A percentile compares a stretch with the other conserved stretches of the same genome.
These are phyloP conservation scores for Fremontodendron californicum DNA, from an alignment of 345 rosid genomes.

Conservation along the genomic window DNA sequence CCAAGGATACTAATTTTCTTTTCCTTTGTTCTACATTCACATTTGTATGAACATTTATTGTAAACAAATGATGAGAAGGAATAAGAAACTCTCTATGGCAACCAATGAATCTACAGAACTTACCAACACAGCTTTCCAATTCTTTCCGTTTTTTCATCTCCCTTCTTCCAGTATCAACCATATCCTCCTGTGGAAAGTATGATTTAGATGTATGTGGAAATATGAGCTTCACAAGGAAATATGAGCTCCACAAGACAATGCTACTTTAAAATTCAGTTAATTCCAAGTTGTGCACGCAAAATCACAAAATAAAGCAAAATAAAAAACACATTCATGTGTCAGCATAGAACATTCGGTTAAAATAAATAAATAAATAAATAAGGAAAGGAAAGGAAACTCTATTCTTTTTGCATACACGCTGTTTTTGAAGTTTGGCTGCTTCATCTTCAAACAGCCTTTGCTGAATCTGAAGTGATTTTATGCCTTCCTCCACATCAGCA, in stretches of 20 bases:
- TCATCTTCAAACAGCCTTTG: constrained; percentile 62
- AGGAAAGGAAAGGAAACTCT: not conserved
- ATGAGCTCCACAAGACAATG: not conserved
- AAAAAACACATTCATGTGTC: not conserved
- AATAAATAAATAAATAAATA: not conserved
- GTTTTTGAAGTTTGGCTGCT: constrained; percentile 60
- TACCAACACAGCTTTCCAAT: constrained; percentile 48
- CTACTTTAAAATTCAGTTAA: constrained; percentile 2
- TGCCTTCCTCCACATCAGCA: constrained; percentile 37
- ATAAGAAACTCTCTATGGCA: not conserved
- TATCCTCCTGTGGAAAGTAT: constrained; percentile 54
- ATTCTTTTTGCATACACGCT: constrained; percentile 47
- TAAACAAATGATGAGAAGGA: constrained; percentile 4
- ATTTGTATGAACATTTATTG: not conserved
- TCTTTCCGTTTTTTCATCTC: constrained; percentile 55
- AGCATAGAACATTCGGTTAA: not conserved
- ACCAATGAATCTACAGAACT: constrained; percentile 22
- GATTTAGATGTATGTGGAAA: not conserved
- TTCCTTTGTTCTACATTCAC: constrained; percentile 51
- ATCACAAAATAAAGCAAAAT: not conserved
- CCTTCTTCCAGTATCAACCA: constrained; percentile 30
- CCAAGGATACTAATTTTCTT: constrained; percentile 52
- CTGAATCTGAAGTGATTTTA: constrained; percentile 47
- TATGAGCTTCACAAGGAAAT: not conserved
- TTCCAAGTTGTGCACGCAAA: constrained; percentile 1